phyloP scores from a whole-genome alignment of 2,329 filamentous ascomycete species.

The Apiospora saccharicola region DNA sequence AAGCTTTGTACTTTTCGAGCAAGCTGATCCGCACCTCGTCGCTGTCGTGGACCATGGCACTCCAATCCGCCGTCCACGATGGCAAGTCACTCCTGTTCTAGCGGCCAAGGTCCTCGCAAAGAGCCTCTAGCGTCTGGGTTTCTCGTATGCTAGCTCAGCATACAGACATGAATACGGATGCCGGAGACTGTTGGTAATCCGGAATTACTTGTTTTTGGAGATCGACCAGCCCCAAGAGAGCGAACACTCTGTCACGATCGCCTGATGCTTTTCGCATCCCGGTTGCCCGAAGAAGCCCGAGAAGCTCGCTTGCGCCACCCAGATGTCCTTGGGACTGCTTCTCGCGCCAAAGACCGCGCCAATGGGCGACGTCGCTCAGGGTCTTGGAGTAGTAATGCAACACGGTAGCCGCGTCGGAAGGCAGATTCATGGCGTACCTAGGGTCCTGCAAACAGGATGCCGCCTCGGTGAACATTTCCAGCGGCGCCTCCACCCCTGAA shows the following conservation, averaged over 20 bases:
- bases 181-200: not conserved
- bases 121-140: not conserved
- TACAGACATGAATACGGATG: not conserved
- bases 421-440: not conserved
- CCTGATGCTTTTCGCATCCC: not conserved
- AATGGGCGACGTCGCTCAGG: not conserved
- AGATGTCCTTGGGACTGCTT: not conserved
- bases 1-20: not conserved
- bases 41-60: slow-evolving; percentile 4
- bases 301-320: not conserved
- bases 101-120: not conserved
- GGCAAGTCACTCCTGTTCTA: slow-evolving; percentile 21
- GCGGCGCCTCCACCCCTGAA: not conserved
- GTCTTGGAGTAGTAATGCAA: not conserved
- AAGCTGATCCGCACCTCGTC: not conserved
- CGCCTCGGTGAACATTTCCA: not conserved
- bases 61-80: slow-evolving; percentile 18
- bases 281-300: slow-evolving; percentile 1
- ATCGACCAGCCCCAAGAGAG: not conserved
- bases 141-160: not conserved
- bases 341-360: not conserved
- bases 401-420: not conserved
- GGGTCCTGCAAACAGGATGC: not conserved
- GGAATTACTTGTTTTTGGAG: not conserved
- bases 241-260: slow-evolving; percentile 20